Percentiles rank a stretch among this genome's conserved stretches.
These are phyloP conservation scores for Triticum dicoccoides DNA, from an alignment of 176 grass and related monocot genomes.

Conservation along the genomic window DNA sequence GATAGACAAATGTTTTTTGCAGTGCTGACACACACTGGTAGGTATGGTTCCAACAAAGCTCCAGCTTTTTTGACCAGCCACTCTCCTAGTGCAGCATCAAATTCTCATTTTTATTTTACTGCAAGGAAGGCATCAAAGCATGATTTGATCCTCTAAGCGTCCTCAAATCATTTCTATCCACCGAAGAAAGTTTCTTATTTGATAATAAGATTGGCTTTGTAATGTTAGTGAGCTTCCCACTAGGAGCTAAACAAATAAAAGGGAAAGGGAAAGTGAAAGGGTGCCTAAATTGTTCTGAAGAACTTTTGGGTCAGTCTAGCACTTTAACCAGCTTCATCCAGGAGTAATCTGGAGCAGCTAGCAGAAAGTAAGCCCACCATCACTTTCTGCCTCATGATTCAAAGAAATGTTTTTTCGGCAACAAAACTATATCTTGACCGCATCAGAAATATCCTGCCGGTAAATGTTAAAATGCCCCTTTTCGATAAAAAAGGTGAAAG, in stretches of 20 bases:
- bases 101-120: background rate
- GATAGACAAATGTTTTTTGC: too few species aligned
- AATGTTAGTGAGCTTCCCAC: constrained; percentile 40
- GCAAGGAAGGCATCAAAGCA: background rate
- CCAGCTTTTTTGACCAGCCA: constrained; percentile 25
- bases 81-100: background rate
- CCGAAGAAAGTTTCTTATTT: constrained; percentile 6
- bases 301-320: background rate
- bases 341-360: background rate
- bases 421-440: background rate
- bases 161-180: constrained; percentile 40
- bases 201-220: constrained; percentile 6
- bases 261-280: background rate
- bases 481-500: background rate
- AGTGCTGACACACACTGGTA: background rate
- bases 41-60: constrained; percentile 36
- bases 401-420: background rate
- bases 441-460: background rate
- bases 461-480: background rate
- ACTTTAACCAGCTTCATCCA: background rate
- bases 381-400: constrained; percentile 13
- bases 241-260: background rate
- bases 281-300: constrained; percentile 5
- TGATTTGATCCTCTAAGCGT: background rate
- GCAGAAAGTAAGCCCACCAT: constrained; percentile 15